Percentiles rank a stretch among this genome's conserved stretches.
phyloP scores from a whole-genome alignment of 1,139 yeast species.

The Tardiomyces depauwii region DNA sequence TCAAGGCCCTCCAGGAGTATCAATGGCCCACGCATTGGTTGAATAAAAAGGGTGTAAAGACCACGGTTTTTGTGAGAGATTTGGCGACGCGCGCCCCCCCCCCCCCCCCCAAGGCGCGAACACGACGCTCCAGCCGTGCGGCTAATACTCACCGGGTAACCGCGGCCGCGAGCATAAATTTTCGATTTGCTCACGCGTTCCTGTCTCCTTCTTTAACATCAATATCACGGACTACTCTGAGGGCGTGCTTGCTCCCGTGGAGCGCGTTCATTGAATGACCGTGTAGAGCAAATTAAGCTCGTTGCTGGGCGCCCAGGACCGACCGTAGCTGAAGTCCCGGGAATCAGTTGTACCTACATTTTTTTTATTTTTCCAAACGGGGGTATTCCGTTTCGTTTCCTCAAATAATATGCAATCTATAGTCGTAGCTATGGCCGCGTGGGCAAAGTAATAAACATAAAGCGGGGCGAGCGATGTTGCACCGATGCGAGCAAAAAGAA shows the following conservation, averaged over 20 bases:
- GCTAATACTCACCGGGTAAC: neutral
- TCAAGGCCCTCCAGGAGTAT: slow-evolving; percentile 89
- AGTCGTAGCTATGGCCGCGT: too few relatives aligned
- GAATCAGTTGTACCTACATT: slow-evolving; percentile 26
- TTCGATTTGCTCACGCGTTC: neutral
- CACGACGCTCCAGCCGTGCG: too few relatives aligned
- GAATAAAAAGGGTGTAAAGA: too few relatives aligned
- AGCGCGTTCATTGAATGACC: neutral
- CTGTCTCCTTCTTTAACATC: slow-evolving; percentile 9
- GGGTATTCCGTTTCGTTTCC: too few relatives aligned
- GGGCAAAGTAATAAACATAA: too few relatives aligned
- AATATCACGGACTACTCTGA: slow-evolving; percentile 7
- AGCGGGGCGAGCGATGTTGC: too few relatives aligned
- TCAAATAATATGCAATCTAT: too few relatives aligned
- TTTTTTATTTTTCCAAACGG: neutral
- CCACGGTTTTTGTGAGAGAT: too few relatives aligned
- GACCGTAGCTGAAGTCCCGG: slow-evolving; percentile 22
- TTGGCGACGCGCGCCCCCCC: too few relatives aligned
- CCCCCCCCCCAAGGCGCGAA: too few relatives aligned
- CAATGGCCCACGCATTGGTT: slow-evolving; percentile 48
- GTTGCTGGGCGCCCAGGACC: slow-evolving; percentile 28
- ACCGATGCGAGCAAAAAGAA: too few relatives aligned
- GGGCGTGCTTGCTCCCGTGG: neutral
- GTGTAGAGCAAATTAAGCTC: slow-evolving; percentile 14
- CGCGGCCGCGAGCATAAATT: neutral